Evolutionary conservation across 75 land plant species (phyloP).

Genomic region (Pinus taeda): DNA sequence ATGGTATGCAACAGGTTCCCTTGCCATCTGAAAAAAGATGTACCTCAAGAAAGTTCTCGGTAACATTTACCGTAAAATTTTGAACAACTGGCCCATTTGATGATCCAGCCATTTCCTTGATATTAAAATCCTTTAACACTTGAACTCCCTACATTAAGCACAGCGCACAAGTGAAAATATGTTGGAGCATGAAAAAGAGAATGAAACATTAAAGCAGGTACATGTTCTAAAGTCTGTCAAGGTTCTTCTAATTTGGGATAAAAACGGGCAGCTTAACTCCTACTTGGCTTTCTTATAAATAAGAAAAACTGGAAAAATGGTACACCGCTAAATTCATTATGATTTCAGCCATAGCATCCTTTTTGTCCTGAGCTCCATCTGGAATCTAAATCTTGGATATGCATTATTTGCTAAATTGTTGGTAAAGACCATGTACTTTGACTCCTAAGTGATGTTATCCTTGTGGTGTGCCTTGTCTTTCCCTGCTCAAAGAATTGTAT

Average conservation of each 20-base stretch:
- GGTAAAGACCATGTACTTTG: no score
- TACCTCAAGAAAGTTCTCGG: conserved; percentile 52
- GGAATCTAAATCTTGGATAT: no score
- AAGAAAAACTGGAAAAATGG: no score
- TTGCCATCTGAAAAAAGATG: conserved; percentile 69
- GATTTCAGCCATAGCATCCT: neutral
- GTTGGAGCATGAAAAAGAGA: neutral
- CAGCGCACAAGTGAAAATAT: neutral
- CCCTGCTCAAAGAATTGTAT: neutral
- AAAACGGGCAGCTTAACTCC: neutral
- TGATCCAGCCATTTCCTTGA: conserved; percentile 43
- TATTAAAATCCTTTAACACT: conserved; percentile 60
- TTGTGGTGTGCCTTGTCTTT: neutral
- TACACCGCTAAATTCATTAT: neutral
- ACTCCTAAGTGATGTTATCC: neutral
- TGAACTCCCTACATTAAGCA: conserved; percentile 32
- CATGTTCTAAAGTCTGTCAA: neutral
- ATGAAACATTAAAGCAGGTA: neutral
- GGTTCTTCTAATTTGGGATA: neutral
- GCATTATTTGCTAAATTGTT: no score
- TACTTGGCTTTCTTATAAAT: neutral
- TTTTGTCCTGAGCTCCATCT: no score
- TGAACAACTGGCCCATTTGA: conserved; percentile 22
- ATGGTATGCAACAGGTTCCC: conserved; percentile 65
- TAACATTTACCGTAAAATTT: conserved; percentile 28